Evolutionary conservation across 805 yeast species (phyloP).

Genomic region (Candida nanaspora): DNA sequence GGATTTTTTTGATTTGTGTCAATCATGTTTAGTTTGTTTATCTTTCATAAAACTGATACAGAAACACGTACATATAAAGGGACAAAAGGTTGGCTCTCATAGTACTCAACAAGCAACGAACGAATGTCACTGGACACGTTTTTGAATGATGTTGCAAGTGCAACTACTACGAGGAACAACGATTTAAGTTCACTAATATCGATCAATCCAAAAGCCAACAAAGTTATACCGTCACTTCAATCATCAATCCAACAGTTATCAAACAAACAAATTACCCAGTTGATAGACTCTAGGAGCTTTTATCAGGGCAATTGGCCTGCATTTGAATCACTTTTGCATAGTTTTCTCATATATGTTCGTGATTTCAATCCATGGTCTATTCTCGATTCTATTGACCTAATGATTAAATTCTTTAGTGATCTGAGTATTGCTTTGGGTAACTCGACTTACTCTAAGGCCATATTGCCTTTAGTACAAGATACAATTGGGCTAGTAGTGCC

Average conservation of each 20-base stretch:
- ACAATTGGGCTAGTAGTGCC: conserved; percentile 35
- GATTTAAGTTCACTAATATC: conserved; percentile 10
- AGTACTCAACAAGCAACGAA: not conserved
- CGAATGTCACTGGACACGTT: conserved; percentile 4
- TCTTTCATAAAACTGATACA: too few relatives aligned
- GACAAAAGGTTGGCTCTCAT: too few relatives aligned
- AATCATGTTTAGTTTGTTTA: too few relatives aligned
- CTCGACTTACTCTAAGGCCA: conserved; percentile 27
- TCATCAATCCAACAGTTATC: conserved; percentile 13
- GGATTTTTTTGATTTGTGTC: too few relatives aligned
- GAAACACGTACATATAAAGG: too few relatives aligned
- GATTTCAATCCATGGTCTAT: conserved; percentile 52
- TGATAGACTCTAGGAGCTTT: conserved; percentile 21
- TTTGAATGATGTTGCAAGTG: conserved; percentile 6
- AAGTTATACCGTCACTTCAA: conserved; percentile 21
- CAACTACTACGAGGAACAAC: conserved; percentile 1
- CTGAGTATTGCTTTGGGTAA: conserved; percentile 44
- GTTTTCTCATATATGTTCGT: conserved; percentile 37
- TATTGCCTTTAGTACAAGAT: conserved; percentile 31
- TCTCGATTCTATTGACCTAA: conserved; percentile 47
- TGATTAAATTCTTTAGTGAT: conserved; percentile 38
- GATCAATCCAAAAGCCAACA: conserved; percentile 14
- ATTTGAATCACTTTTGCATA: conserved; percentile 34
- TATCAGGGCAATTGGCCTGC: conserved; percentile 33
- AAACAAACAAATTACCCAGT: conserved; percentile 15